Conservation (phyloP, 805 yeast genomes). For the Starmera pachycereana region DNA sequence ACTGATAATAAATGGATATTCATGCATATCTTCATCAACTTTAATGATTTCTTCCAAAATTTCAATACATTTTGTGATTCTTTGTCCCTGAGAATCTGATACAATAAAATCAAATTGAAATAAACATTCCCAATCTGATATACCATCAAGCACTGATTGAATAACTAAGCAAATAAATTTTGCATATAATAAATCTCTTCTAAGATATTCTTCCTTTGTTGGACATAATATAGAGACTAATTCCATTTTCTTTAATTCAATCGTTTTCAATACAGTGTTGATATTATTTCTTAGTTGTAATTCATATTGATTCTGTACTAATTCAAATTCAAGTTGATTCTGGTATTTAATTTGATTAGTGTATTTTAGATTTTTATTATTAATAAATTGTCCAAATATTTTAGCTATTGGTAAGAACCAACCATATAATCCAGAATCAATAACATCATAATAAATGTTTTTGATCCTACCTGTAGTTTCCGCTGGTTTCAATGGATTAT, state of each 20-base stretch:
- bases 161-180: constrained; percentile 12
- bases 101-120: constrained; percentile 9
- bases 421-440: constrained; percentile 27
- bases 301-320: too few species aligned
- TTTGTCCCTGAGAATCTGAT: constrained; percentile 6
- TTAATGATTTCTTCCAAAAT: constrained; percentile 10
- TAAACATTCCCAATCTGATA: constrained; percentile 6
- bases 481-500: constrained; percentile 19
- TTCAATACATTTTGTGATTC: constrained; percentile 10
- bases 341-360: neutral
- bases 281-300: constrained; percentile 12
- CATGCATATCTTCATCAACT: constrained; percentile 11
- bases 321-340: too few species aligned
- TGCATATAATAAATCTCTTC: constrained; percentile 13
- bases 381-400: constrained; percentile 21
- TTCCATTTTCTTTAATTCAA: constrained; percentile 8
- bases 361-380: constrained; percentile 4
- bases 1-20: constrained; percentile 13
- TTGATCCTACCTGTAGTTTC: constrained; percentile 18
- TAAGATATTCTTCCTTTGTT: constrained; percentile 5
- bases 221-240: constrained; percentile 6
- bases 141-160: constrained; percentile 10
- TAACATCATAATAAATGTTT: constrained; percentile 16
- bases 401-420: constrained; percentile 26
- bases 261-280: constrained; percentile 9